phyloP scores from a whole-genome alignment of 2,329 filamentous ascomycete genomes.

The Leptoxyphium fumago region DNA sequence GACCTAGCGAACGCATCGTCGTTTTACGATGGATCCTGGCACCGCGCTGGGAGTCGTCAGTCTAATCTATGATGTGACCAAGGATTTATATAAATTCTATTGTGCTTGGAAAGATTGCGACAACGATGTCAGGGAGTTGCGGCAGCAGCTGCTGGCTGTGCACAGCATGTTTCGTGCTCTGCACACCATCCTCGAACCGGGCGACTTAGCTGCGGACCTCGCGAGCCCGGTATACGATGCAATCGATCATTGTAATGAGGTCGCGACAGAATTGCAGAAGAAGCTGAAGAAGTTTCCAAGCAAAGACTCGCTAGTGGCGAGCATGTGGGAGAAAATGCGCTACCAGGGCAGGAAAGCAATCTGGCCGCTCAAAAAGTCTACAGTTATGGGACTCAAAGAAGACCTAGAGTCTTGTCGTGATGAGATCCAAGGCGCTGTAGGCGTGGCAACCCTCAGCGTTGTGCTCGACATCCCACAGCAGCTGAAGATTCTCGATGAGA shows the following conservation, averaged over 20 bases:
- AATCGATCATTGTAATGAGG: neutral
- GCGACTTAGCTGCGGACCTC: neutral
- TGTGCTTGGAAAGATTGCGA: slow-evolving; percentile 1
- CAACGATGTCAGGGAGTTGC: neutral
- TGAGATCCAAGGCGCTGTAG: neutral
- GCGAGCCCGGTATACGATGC: neutral
- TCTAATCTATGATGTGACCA: slow-evolving; percentile 1
- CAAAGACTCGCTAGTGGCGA: neutral
- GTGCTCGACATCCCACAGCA: neutral
- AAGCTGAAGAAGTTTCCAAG: neutral
- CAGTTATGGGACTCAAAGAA: neutral
- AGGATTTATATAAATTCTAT: slow-evolving; percentile 3
- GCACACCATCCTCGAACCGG: neutral
- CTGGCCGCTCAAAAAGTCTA: neutral
- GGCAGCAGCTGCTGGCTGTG: neutral
- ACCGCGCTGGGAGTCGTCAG: slow-evolving; percentile 1
- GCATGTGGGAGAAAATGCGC: neutral
- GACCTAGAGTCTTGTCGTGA: neutral
- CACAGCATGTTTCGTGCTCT: neutral
- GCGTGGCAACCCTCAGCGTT: neutral
- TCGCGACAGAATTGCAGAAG: neutral
- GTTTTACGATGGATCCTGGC: slow-evolving; percentile 3
- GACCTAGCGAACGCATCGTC: too few species aligned
- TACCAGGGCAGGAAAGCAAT: neutral
- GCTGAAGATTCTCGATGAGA: neutral